A percentile compares a stretch with the other conserved stretches of the same genome.
These are phyloP conservation scores for Kokia cookei DNA, from an alignment of 441 rosid species.

Conservation along the genomic window DNA sequence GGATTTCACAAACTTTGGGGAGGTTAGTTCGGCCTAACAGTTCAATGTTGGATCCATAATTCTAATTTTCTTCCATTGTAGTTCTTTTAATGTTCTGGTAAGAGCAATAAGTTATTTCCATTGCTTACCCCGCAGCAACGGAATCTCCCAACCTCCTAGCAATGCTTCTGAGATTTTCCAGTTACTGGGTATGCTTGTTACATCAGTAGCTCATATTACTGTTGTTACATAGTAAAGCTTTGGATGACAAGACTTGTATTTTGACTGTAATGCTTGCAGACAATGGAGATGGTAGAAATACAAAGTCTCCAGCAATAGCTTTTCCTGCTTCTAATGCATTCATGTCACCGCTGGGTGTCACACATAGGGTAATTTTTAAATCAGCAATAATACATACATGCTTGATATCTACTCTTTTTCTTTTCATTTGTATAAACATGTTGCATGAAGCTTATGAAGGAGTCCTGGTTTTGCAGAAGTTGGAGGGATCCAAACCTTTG, in stretches of 20 bases:
- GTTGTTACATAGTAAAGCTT: not conserved
- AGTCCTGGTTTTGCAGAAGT: constrained; percentile 41
- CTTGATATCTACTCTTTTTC: constrained; percentile 6
- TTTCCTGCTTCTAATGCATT: constrained; percentile 39
- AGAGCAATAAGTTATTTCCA: constrained; percentile 9
- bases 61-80: not conserved
- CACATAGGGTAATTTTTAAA: constrained; percentile 59
- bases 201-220: not conserved
- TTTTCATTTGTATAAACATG: not conserved
- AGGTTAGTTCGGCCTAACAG: constrained; percentile 36
- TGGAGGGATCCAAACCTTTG: constrained; percentile 52
- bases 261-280: constrained; percentile 41
- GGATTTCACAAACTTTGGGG: constrained; percentile 33
- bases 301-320: constrained; percentile 37
- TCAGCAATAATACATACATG: constrained; percentile 19
- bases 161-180: constrained; percentile 57
- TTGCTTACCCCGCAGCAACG: constrained; percentile 42
- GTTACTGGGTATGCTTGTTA: constrained; percentile 53
- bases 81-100: not conserved
- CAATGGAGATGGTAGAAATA: constrained; percentile 38
- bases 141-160: constrained; percentile 38
- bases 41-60: not conserved
- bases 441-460: not conserved
- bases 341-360: constrained; percentile 19
- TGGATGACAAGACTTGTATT: constrained; percentile 3